phyloP scores from a whole-genome alignment of 441 rosid species.

The Adansonia rubrostipa region DNA sequence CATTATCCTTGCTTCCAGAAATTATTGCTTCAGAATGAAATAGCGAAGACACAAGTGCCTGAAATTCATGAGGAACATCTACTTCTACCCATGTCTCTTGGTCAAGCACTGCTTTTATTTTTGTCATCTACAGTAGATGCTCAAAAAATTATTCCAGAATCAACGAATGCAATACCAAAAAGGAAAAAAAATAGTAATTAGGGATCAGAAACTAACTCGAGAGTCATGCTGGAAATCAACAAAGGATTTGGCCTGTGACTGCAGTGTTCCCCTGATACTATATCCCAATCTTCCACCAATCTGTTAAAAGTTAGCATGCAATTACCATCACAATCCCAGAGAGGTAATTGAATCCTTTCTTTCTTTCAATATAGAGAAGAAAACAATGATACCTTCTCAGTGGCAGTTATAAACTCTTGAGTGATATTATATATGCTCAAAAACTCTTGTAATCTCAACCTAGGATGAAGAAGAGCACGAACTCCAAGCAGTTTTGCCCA shows the following conservation, averaged over 20 bases:
- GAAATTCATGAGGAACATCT: conserved; percentile 97
- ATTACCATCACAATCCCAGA: conserved; percentile 35
- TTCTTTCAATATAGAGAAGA: conserved; percentile 16
- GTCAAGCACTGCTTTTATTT: conserved; percentile 97
- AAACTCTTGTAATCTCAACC: conserved; percentile 91
- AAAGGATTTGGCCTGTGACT: conserved; percentile 98
- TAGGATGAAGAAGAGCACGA: conserved; percentile 94
- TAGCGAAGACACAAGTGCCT: conserved; percentile 69
- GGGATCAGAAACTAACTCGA: conserved; percentile 68
- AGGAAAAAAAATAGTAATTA: neutral
- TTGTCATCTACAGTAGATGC: conserved; percentile 70
- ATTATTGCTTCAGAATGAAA: conserved; percentile 51
- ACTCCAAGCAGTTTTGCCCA: conserved; percentile 99
- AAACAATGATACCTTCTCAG: conserved; percentile 77
- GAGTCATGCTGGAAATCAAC: conserved; percentile 96
- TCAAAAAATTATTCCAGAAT: conserved; percentile 32
- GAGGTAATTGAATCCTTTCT: conserved; percentile 25
- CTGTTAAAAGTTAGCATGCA: conserved; percentile 50
- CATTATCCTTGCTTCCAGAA: conserved; percentile 43
- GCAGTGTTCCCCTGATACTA: conserved; percentile 94
- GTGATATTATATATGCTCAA: conserved; percentile 89
- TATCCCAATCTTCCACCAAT: conserved; percentile 99
- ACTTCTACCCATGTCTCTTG: conserved; percentile 99
- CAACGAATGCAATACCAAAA: conserved; percentile 1
- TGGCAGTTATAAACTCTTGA: conserved; percentile 86